Conservation (phyloP, 2,329 filamentous ascomycete genomes). For the Trichocomaceae sp. region DNA sequence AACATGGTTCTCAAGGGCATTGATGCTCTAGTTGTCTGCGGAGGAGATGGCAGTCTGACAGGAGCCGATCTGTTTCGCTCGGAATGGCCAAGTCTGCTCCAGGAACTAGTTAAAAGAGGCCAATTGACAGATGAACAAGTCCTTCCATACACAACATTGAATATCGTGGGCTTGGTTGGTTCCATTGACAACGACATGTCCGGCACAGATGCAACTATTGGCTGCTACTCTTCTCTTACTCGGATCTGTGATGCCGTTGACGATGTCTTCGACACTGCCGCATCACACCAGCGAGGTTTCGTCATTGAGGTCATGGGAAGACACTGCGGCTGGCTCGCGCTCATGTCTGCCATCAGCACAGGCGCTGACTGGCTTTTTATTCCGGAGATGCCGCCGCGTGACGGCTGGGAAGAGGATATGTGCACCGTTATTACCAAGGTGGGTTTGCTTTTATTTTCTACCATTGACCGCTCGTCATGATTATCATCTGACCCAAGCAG, state of each 20-base stretch:
- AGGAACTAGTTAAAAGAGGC: constrained; percentile 71
- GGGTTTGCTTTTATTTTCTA: constrained; percentile 20
- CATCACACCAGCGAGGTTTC: constrained; percentile 92
- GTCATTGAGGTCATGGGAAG: constrained; percentile 98
- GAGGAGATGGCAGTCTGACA: constrained; percentile 91
- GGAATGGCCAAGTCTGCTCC: constrained; percentile 83
- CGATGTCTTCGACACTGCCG: constrained; percentile 86
- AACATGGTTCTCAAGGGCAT: constrained; percentile 92
- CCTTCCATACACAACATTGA: constrained; percentile 73
- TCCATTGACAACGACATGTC: constrained; percentile 99
- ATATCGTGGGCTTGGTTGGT: constrained; percentile 92
- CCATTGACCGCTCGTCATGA: background rate
- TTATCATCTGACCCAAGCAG: constrained; percentile 39
- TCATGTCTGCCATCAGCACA: constrained; percentile 92
- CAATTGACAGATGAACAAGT: constrained; percentile 66
- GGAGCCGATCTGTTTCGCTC: constrained; percentile 87
- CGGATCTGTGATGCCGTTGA: constrained; percentile 95
- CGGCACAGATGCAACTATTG: constrained; percentile 94
- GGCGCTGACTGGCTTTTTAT: constrained; percentile 97
- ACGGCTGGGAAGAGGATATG: constrained; percentile 89
- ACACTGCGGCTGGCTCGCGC: constrained; percentile 93
- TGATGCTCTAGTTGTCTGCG: constrained; percentile 92
- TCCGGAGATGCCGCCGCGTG: constrained; percentile 80
- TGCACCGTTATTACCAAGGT: constrained; percentile 67
- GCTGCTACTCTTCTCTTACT: constrained; percentile 86